phyloP scores from a whole-genome alignment of 441 rosid species.

The Flueggea neowawraea region DNA sequence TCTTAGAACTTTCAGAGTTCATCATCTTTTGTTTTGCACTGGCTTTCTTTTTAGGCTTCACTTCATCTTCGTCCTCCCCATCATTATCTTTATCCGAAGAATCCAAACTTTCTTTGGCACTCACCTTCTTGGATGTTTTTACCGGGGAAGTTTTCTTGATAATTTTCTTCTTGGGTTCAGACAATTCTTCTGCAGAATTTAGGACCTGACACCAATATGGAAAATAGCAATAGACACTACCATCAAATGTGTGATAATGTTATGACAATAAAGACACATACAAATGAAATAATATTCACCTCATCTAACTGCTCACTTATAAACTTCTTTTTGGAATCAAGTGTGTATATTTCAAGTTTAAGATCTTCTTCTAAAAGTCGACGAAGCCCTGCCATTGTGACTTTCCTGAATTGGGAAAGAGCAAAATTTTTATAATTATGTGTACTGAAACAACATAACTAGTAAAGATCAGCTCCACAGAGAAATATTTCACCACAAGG shows the following conservation, averaged over 20 bases:
- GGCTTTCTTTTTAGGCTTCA: slow-evolving; percentile 47
- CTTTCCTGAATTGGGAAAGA: slow-evolving; percentile 38
- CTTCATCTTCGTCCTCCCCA: slow-evolving; percentile 45
- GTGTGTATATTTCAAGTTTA: slow-evolving; percentile 49
- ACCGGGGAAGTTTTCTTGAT: slow-evolving; percentile 30
- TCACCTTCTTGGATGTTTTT: slow-evolving; percentile 34
- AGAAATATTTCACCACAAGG: neutral
- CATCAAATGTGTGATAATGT: slow-evolving; percentile 1
- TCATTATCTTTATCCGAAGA: slow-evolving; percentile 40
- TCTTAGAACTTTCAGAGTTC: slow-evolving; percentile 46
- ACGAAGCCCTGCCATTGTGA: slow-evolving; percentile 82
- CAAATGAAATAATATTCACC: slow-evolving; percentile 38
- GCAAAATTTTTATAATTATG: slow-evolving; percentile 7
- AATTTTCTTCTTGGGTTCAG: slow-evolving; percentile 45
- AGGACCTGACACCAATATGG: slow-evolving; percentile 41
- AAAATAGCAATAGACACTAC: slow-evolving; percentile 14
- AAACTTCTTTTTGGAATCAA: slow-evolving; percentile 69
- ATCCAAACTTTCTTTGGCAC: slow-evolving; percentile 32
- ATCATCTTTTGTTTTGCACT: slow-evolving; percentile 34
- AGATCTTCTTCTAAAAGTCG: slow-evolving; percentile 88
- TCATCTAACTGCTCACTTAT: slow-evolving; percentile 59
- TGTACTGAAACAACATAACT: neutral
- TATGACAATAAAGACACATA: neutral
- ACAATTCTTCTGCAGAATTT: slow-evolving; percentile 33
- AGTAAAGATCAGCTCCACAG: neutral